Evolutionary conservation across 768 basidiomycete genomes (phyloP).

Genomic region (Macrolepiota fuliginosa): DNA sequence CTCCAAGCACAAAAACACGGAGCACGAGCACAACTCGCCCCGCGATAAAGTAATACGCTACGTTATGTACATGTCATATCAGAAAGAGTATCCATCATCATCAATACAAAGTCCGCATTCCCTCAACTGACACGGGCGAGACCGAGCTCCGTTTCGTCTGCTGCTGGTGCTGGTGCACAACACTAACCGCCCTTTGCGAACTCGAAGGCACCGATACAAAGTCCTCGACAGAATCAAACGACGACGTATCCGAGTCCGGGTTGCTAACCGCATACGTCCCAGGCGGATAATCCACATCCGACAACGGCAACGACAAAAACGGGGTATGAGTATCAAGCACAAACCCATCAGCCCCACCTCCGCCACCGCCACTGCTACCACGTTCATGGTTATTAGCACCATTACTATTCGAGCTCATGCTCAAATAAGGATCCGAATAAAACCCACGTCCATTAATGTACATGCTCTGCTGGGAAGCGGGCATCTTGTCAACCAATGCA

Average conservation of each 20-base stretch:
- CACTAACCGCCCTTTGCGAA: too few species aligned
- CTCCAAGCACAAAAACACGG: too few species aligned
- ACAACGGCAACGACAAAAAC: background rate
- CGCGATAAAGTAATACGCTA: too few species aligned
- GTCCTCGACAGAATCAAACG: slow-evolving; percentile 11
- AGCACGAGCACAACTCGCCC: too few species aligned
- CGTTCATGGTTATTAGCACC: background rate
- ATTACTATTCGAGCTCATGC: slow-evolving; percentile 19
- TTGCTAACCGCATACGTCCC: slow-evolving; percentile 20
- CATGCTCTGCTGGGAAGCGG: slow-evolving; percentile 24
- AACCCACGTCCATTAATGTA: slow-evolving; percentile 23
- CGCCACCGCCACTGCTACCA: too few species aligned
- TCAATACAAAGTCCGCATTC: slow-evolving; percentile 8
- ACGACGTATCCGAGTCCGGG: slow-evolving; percentile 15
- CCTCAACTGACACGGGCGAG: background rate
- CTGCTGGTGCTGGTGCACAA: too few species aligned
- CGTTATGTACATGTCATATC: background rate
- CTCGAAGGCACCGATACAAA: background rate
- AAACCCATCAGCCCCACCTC: background rate
- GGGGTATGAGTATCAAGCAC: background rate
- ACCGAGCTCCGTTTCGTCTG: too few species aligned
- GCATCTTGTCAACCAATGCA: slow-evolving; percentile 15
- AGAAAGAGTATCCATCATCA: background rate
- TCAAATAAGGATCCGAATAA: slow-evolving; percentile 15
- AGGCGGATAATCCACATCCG: slow-evolving; percentile 12